Evolutionary conservation across 129 eudicot species (phyloP), one percentile per base, ranked within the genome.

Genomic region (Saussurea involucrata): DNA sequence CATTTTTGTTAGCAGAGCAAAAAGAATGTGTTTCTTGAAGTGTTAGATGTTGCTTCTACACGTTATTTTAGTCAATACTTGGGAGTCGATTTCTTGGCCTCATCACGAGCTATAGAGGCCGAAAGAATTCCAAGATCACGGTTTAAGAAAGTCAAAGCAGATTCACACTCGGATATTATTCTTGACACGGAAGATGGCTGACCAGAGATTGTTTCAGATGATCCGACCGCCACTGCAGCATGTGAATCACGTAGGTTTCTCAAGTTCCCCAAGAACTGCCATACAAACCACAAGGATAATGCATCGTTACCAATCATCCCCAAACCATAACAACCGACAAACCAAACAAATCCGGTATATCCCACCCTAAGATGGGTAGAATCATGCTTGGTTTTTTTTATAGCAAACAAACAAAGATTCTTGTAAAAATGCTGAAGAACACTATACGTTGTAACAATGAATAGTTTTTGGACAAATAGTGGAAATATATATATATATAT

Each of bases 231-330:
- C 21, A 95, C 97, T 2, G 98, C 97, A 76, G 96, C 94, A 76
- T 95, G 96, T 7, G 96, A 91, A 84, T 95, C 98, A n/a, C 98
- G 87, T 63, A 95, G 94, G 69, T 91, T 95, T 90, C 91, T 91
- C 88, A 95, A 83, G 86, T 91, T 91, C 24, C 98, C 96, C 61
- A 95, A 68, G 76, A 95, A 95, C 98, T 95, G 94, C 29, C 72
- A 76, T 20, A 33, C 17, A 74, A 77, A 66, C 61, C 61, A 53
- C 61, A 53, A 53, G 24, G 24, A 53, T 53, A 22, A 53, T 53
- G 61, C 61, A 53, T n/a, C 61, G 21, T 53, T 46, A 22, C 11
- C 63, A 42, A 21, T 33, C 69, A 55, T 44, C 69, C 29, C 24
- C 34, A 31, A 66, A 32, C 55, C 25, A 70, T 11, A 72, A 17